These are phyloP conservation scores for Trichoderma asperelloides DNA, from an alignment of 495 filamentous ascomycete genomes.

Conservation along the genomic window DNA sequence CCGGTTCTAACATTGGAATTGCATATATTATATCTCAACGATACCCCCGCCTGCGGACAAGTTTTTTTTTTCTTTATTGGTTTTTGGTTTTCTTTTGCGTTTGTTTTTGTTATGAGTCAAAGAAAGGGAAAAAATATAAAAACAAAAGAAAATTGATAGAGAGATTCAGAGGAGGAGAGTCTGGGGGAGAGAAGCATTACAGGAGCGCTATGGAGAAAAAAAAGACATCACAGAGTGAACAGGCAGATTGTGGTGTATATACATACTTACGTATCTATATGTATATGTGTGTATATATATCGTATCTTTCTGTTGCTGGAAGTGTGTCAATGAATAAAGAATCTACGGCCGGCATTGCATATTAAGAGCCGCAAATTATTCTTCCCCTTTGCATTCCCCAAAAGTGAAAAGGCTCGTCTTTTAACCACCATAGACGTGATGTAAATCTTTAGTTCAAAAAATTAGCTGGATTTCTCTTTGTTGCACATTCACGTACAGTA, in stretches of 20 bases:
- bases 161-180: not conserved
- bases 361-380: too few relatives aligned
- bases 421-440: too few relatives aligned
- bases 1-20: constrained; percentile 4
- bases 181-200: not conserved
- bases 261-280: not conserved
- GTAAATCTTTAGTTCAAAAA: too few relatives aligned
- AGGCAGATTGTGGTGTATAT: not conserved
- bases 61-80: not conserved
- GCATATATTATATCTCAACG: constrained; percentile 13
- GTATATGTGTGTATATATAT: not conserved
- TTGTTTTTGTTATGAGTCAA: not conserved
- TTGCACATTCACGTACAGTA: too few relatives aligned
- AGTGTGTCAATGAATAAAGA: too few relatives aligned
- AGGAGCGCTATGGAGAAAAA: not conserved
- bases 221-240: not conserved
- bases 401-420: too few relatives aligned
- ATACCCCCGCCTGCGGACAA: constrained; percentile 11
- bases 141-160: not conserved
- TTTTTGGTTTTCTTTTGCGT: too few relatives aligned
- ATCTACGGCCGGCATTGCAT: too few relatives aligned
- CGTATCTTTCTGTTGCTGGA: too few relatives aligned
- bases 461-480: too few relatives aligned
- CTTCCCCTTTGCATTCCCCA: too few relatives aligned
- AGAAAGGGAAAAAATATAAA: not conserved